A percentile compares a stretch with the other conserved stretches of the same genome.
These are phyloP conservation scores for Pelargonium fulgidum DNA, from an alignment of 441 rosid species.

Conservation along the genomic window DNA sequence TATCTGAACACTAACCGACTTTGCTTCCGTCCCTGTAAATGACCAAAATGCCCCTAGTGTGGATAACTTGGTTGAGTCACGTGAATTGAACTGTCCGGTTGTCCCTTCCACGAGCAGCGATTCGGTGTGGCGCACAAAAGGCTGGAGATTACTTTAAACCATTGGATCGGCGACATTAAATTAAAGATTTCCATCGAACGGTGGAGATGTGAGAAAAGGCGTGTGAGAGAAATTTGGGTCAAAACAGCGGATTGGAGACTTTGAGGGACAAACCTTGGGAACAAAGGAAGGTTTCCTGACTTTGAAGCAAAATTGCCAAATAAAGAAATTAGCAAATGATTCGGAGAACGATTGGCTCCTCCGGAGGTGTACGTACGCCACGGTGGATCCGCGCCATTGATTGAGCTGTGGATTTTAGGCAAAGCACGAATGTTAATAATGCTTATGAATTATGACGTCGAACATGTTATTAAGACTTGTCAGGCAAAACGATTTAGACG, in stretches of 20 bases:
- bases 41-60: conserved; percentile 16
- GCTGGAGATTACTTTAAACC: neutral
- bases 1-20: conserved; percentile 12
- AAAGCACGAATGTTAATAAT: too few species aligned
- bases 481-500: too few species aligned
- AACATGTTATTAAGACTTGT: too few species aligned
- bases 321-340: neutral
- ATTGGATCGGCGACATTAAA: neutral
- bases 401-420: neutral
- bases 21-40: neutral
- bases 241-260: neutral
- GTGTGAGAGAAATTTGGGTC: neutral
- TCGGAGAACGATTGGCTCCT: neutral
- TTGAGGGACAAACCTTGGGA: conserved; percentile 10
- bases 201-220: neutral
- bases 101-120: neutral
- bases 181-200: conserved; percentile 3
- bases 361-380: neutral
- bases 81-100: conserved; percentile 8
- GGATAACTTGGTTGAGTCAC: conserved; percentile 19
- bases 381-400: neutral
- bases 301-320: conserved; percentile 4
- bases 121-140: neutral
- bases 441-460: too few species aligned
- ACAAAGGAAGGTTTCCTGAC: conserved; percentile 16